phyloP scores from a whole-genome alignment of 768 basidiomycete genomes.

The Lactarius hengduanensis region DNA sequence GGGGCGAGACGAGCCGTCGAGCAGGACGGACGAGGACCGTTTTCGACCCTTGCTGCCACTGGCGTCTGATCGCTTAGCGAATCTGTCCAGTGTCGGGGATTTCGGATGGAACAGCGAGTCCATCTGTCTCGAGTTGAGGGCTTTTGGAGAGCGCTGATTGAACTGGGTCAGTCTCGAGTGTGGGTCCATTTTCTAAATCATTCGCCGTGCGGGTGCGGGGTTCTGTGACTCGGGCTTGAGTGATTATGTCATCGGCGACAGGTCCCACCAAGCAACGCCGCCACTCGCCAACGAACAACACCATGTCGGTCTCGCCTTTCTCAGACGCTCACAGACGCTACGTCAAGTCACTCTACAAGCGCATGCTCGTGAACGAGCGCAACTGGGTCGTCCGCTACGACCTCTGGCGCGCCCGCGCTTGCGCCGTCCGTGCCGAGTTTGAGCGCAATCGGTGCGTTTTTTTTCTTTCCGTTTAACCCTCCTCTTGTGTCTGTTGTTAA shows the following conservation, averaged over 20 bases:
- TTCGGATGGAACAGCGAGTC: slow-evolving; percentile 35
- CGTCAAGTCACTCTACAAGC: slow-evolving; percentile 90
- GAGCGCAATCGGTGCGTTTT: slow-evolving; percentile 80
- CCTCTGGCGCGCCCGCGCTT: slow-evolving; percentile 80
- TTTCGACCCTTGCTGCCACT: not conserved
- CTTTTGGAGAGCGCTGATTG: slow-evolving; percentile 68
- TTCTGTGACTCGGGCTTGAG: too few species aligned
- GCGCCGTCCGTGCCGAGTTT: slow-evolving; percentile 88
- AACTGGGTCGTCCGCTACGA: slow-evolving; percentile 90
- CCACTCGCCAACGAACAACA: not conserved
- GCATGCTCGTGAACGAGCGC: slow-evolving; percentile 79
- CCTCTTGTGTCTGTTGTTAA: not conserved
- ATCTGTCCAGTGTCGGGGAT: slow-evolving; percentile 46
- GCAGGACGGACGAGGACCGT: slow-evolving; percentile 25
- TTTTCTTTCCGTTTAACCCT: not conserved
- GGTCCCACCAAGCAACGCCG: not conserved
- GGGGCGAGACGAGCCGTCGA: slow-evolving; percentile 43
- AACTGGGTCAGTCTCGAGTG: slow-evolving; percentile 75
- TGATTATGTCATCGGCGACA: not conserved
- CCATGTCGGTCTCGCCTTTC: slow-evolving; percentile 63
- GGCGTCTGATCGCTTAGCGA: slow-evolving; percentile 38
- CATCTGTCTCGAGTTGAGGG: slow-evolving; percentile 47
- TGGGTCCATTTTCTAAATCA: slow-evolving; percentile 56
- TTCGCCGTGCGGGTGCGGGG: too few species aligned
- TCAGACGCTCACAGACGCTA: slow-evolving; percentile 74